Base-by-base conservation (phyloP, 805 yeast species). In the Candida hungchunana region DNA sequence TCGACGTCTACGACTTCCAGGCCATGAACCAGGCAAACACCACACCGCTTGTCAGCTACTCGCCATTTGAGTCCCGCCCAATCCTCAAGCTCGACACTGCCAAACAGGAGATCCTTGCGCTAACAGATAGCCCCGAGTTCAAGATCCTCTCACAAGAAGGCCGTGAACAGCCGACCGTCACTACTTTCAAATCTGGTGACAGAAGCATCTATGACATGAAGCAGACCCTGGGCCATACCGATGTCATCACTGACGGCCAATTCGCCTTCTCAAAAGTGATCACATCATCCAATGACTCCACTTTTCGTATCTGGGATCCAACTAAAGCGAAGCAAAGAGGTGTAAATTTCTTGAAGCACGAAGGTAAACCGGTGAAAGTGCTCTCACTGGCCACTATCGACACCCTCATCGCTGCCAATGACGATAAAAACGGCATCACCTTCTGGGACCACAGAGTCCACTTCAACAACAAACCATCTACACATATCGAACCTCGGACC, bases 1-100 rank as follows among this genome's bases (percentile, higher is more conserved):
- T 65, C 14, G 47, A 53, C 26, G 38, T 53, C 12, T 65, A 54
- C 54, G 57, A 61, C 22, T 66, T 65, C 38, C 41, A 43, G 21
- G 52, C 60, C 7, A 51, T 66, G 53, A 55, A 57, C 19, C 35
- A 59, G 4, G 30, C 32, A 7, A 36, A 32, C 8, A 32, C 27
- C 3, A 13, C 28, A 6, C 55, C 59, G 6, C 33, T 37, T 1
- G 22, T 16, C 5, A 21, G 44, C 2, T 15, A 14, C 4, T 36
- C 40, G 20, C 47, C 48, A 1, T 44, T 22, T 24, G 53, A 50
- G 13, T 27, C 48, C 3, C 39, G 44, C 16, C 23, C 20, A 2
- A 28, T 48, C 8, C 30, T 28, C 9, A 36, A 27, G 5, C 8
- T 48, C 4, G 37, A 36, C 16, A 18, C 40, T 7, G 33, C 26